Evolutionary conservation across 2,329 filamentous ascomycete genomes (phyloP), one percentile per base, ranked within the genome.

Genomic region (Hypoxylon sp.): DNA sequence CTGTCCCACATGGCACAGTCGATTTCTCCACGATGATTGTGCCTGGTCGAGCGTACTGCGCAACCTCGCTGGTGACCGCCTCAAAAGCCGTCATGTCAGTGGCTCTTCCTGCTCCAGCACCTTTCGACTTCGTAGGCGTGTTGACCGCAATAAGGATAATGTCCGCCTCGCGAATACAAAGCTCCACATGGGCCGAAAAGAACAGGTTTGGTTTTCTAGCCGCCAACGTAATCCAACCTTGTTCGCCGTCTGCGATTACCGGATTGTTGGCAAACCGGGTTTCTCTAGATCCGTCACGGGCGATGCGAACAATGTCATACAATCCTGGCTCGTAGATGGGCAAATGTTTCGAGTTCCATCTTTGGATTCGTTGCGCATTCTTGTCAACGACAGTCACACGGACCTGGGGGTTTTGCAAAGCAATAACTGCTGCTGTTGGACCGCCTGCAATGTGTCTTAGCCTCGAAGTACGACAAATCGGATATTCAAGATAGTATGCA

Each of bases 21-120:
- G 88, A 91, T 81, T 94, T 95, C 81, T 94, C 91, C 19, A 94
- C 91, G 53, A 95, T 87, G 59, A 94, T 91, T 58, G 90, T 87
- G 50, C 89, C 89, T 16, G 84, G 81, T 29, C 85, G 87, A 2
- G 91, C 90, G 66, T 89, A 82, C 69, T 86, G 81, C 8, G 91
- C 91, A 32, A 94, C 89, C 59, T 87, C 87, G 53, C 85, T 83
- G 1, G 88, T 88, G 5, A 90, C 91, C 16, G 87, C 87, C 76
- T 94, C 91, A 25, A 94, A 86, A 9, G 88, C 87, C 1, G 87
- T 87, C 81, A 94, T 87, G 71, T 94, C 90, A 14, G 90, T 90
- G 0, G 91, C 91, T 69, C 84, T 85, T 9, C 91, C 91, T 4
- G 89, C 88, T 50, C 91, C 92, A 21, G 87, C 80, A 58, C 91